Evolutionary conservation across 495 filamentous ascomycete species (phyloP), one percentile per base, ranked within the genome.

Genomic region (Friedmanniomyces simplex): DNA sequence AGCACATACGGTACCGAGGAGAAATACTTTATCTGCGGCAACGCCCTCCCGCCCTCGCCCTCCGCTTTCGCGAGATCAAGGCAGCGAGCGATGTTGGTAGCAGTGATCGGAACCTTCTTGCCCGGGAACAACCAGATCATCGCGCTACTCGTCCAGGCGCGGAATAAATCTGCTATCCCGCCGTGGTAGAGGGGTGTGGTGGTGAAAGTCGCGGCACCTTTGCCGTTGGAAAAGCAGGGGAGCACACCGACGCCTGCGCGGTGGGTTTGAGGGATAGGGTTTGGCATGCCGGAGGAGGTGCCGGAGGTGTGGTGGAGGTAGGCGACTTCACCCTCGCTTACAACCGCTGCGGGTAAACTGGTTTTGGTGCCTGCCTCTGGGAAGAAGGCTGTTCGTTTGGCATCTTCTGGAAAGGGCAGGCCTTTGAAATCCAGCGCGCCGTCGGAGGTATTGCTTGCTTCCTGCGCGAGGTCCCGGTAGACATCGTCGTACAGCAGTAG

Each of bases 171-270:
- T 13, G 80, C 77, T n/a, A 79, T 68, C 5, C 80, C 80, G 1
- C 79, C 80, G 56, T 82, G 78, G 65, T 81, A 82, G 2, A 83
- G 71, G 6, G 80, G 79, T n/a, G 79, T 83, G 0, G 79, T 81
- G 8, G 78, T 76, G 52, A 82, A 81, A n/a, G 77, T 79, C 10
- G 77, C 72, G n/a, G 56, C 60, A 4, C 66, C 41, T 0, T 54
- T 22, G 1, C 50, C 47, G n/a, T 67, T 57, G 2, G 51, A 36
- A 20, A 80, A 70, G 16, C 55, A 62, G 1, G 78, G 79, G 1
- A 82, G 67, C 3, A 75, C 73, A 0, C 72, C 76, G 6, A 80
- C 69, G 3, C 71, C 76, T 11, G 66, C 73, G 26, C 66, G 68
- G 62, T 83, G 79, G 3, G 69, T 66, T 48, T 80, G 75, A 1